These are phyloP conservation scores for Orbilia blumenaviensis DNA, from an alignment of 2,329 filamentous ascomycete genomes.

Conservation along the genomic window DNA sequence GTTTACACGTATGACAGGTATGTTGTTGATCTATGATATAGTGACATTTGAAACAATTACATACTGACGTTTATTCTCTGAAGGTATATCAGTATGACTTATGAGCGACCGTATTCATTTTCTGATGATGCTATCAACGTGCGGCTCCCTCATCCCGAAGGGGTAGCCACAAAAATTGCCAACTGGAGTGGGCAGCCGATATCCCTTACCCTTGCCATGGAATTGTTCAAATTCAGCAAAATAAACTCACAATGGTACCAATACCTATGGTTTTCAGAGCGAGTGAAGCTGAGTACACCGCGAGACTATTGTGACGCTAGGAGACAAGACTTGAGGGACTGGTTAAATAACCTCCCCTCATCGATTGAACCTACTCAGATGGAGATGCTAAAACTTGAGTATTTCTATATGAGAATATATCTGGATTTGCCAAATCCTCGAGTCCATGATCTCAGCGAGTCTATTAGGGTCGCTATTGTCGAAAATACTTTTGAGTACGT, in stretches of 20 bases:
- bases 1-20: constrained; percentile 89
- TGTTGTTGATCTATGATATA: constrained; percentile 58
- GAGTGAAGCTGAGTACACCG: constrained; percentile 73
- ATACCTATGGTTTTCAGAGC: constrained; percentile 80
- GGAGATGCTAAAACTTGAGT: constrained; percentile 83
- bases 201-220: constrained; percentile 74
- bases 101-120: constrained; percentile 89
- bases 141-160: constrained; percentile 56
- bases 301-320: constrained; percentile 78
- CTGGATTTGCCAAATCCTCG: constrained; percentile 46
- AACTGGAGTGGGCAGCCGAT: constrained; percentile 57
- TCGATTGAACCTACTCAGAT: constrained; percentile 73
- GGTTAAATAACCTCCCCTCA: constrained; percentile 79
- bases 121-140: constrained; percentile 88
- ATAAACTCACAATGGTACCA: constrained; percentile 92
- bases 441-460: constrained; percentile 44
- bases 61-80: constrained; percentile 43
- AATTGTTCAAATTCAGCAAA: constrained; percentile 83
- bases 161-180: constrained; percentile 63
- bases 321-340: constrained; percentile 79
- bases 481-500: constrained; percentile 51
- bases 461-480: constrained; percentile 37
- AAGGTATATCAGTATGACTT: constrained; percentile 86
- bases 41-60: background rate
- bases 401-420: constrained; percentile 90